Evolutionary conservation across 768 basidiomycete genomes (phyloP), one percentile per base, ranked within the genome.

Genomic region (Lentinula raphanica): DNA sequence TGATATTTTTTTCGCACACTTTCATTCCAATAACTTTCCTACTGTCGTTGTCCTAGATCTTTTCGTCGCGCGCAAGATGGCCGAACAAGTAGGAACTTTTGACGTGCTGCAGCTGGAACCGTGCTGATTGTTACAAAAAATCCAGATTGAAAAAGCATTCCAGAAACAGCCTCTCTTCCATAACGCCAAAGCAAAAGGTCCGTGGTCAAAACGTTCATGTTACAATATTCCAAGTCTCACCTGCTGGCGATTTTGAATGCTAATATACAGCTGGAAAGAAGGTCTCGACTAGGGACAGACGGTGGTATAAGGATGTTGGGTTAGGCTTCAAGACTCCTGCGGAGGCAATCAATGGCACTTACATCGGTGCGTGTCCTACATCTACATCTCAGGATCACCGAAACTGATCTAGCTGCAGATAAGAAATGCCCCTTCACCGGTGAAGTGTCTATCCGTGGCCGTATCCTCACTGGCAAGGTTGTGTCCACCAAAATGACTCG

Each of bases 341-440:
- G 63, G 95, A 98, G 68, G 97, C 97, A 56, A 92, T 98, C 71
- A 92, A 83, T 57, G 97, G 94, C 69, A 90, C 92, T 64, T 99
- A 98, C 80, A 90, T 97, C 69, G 94, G 92, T 94, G 72, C 62
- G 92, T 80, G 19, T 39, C 11, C 1, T n/a, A 4, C 12, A 53
- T 12, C 25, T 23, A 21, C 11, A 39, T 13, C n/a, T n/a, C n/a
- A n/a, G n/a, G n/a, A n/a, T 48, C 32, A 28, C 27, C n/a, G 23
- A 31, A 27, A 35, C 53, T 62, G 46, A 48, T 29, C 44, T 49
- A 15, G 17, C 29, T 42, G 42, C 67, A 94, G 97, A 99, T 85
- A 98, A 98, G 83, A 99, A 99, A 79, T 99, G 97, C 80, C 97
- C 97, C 27, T 99, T 98, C 84, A 95, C 93, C 64, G 92, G 96